A percentile compares a stretch with the other conserved stretches of the same genome.
phyloP scores from a whole-genome alignment of 2,329 filamentous ascomycete genomes.

The Fusarium nygamai region DNA sequence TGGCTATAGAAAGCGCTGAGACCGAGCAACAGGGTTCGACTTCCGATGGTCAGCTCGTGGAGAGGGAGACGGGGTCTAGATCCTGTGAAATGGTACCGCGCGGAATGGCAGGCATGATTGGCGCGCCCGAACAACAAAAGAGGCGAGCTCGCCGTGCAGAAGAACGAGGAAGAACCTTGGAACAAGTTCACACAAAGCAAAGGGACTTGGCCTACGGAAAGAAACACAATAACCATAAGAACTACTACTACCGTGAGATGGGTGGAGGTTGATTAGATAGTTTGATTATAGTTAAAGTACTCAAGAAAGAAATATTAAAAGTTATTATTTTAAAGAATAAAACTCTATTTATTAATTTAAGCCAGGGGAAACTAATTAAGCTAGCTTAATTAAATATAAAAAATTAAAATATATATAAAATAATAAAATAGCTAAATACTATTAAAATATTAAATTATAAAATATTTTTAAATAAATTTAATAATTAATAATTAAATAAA shows the following conservation, averaged over 20 bases:
- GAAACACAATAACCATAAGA: slow-evolving; percentile 77
- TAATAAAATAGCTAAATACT: too few species aligned
- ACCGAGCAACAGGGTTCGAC: slow-evolving; percentile 45
- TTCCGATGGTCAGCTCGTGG: slow-evolving; percentile 47
- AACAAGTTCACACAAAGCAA: slow-evolving; percentile 68
- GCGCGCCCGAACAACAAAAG: slow-evolving; percentile 80
- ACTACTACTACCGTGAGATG: slow-evolving; percentile 63
- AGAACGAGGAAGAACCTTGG: slow-evolving; percentile 73
- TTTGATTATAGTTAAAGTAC: too few species aligned
- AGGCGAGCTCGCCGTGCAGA: slow-evolving; percentile 72
- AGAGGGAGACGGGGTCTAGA: slow-evolving; percentile 53
- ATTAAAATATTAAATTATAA: too few species aligned
- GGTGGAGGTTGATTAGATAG: slow-evolving; percentile 52
- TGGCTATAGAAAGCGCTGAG: slow-evolving; percentile 64
- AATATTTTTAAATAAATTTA: too few species aligned
- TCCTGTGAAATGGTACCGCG: slow-evolving; percentile 70
- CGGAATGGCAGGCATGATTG: slow-evolving; percentile 80
- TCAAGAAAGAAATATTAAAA: not conserved
- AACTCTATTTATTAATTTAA: too few species aligned
- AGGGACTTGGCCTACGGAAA: slow-evolving; percentile 78
- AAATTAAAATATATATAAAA: too few species aligned
- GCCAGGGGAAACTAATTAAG: too few species aligned
- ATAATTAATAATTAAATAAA: too few species aligned
- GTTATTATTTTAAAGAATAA: not conserved
- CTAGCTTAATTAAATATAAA: too few species aligned